These are phyloP conservation scores for Oryza punctata DNA, from an alignment of 176 grass and related monocot genomes.

Conservation along the genomic window DNA sequence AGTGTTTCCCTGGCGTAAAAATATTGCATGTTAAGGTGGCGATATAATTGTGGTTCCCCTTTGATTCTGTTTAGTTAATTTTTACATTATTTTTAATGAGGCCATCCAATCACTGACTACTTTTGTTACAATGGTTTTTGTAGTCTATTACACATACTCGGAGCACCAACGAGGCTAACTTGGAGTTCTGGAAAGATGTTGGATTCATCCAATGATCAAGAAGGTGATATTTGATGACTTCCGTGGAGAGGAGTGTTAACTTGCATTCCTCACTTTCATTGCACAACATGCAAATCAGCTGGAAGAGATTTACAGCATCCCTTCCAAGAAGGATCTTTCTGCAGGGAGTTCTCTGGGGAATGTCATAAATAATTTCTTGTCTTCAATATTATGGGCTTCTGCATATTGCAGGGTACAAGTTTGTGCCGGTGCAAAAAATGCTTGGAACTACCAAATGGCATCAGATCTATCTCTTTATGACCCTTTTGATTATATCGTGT, in stretches of 20 bases:
- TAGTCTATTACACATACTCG: background rate
- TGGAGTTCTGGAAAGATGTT: background rate
- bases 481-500: background rate
- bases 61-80: background rate
- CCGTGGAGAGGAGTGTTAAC: background rate
- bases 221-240: background rate
- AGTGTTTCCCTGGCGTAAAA: background rate
- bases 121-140: background rate
- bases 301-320: background rate
- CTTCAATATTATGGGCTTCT: background rate
- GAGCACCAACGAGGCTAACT: background rate
- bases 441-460: background rate
- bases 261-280: background rate
- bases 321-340: background rate
- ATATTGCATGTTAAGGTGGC: background rate
- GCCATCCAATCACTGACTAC: no score
- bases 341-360: background rate
- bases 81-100: background rate
- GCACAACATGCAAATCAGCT: background rate
- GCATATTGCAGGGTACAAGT: background rate
- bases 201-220: background rate
- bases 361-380: background rate
- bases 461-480: background rate
- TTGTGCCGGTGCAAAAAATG: background rate
- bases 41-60: background rate